These are phyloP conservation scores for Phytopythium boreale DNA, from an alignment of 352 stramenopile genomes.

Conservation along the genomic window DNA sequence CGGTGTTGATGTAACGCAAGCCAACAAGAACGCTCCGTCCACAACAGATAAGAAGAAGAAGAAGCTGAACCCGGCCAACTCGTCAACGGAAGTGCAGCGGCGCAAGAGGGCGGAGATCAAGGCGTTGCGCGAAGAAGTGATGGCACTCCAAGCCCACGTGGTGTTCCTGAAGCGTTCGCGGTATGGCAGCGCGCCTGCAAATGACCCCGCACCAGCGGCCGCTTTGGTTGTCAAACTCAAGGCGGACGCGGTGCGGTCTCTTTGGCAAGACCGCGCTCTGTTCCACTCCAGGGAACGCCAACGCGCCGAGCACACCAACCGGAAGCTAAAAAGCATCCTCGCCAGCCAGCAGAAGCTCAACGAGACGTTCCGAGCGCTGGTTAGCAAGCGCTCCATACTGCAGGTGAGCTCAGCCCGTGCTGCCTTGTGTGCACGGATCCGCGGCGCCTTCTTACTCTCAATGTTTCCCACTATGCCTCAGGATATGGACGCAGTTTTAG, in stretches of 20 bases:
- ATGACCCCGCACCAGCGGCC: too few species aligned
- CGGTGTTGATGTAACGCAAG: too few species aligned
- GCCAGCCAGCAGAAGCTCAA: constrained; percentile 27
- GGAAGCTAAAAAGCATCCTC: constrained; percentile 29
- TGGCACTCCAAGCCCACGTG: background rate
- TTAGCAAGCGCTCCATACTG: constrained; percentile 13
- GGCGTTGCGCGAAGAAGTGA: constrained; percentile 6
- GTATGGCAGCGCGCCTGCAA: too few species aligned
- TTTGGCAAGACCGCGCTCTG: background rate
- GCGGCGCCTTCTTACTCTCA: background rate
- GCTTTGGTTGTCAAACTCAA: too few species aligned
- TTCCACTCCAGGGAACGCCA: constrained; percentile 21
- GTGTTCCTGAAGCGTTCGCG: too few species aligned
- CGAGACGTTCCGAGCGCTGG: constrained; percentile 16
- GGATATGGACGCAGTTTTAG: constrained; percentile 2
- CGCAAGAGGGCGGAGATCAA: constrained; percentile 13
- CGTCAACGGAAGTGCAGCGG: constrained; percentile 12
- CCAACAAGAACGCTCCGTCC: too few species aligned
- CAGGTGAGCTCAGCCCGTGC: constrained; percentile 5
- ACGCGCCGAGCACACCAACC: constrained; percentile 20
- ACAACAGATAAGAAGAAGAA: constrained; percentile 8
- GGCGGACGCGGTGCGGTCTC: background rate
- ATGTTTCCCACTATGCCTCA: background rate
- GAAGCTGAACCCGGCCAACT: constrained; percentile 7
- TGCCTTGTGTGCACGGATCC: too few species aligned